Evolutionary conservation across 129 eudicot genomes (phyloP), one percentile per base, ranked within the genome.

Genomic region (Arctium lappa): DNA sequence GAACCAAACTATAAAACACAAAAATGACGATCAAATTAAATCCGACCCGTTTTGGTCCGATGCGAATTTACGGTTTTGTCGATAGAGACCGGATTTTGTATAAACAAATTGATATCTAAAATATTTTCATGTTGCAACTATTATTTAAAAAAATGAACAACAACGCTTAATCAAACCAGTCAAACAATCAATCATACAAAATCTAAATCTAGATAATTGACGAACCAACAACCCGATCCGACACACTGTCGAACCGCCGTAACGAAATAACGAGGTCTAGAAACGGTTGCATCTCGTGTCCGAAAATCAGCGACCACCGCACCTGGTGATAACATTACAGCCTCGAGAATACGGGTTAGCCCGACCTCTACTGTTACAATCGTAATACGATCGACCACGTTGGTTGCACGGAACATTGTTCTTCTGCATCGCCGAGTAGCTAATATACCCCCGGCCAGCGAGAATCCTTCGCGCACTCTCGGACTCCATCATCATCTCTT

Each of bases 321-420:
- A 90, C 56, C 75, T 79, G 46, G 89, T 77, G 81, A 77, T 77
- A 39, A 42, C 48, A 53, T 42, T 83, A 85, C 93, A 90, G 37
- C 91, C 88, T 31, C 93, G 82, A 2, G 9, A 3, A 78, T 90
- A 90, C 27, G 88, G 93, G 74, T 86, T 85, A 3, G 85, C 86
- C 53, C 11, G 11, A 13, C 60, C 75, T 42, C 77, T 79, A 1
- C 13, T 8, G 22, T 37, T 10, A 82, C 93, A 90, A 48, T 86
- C 48, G 79, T 90, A 90, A 85, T 90, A 90, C 4, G 89, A 83
- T 2, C 13, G 22, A 6, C 93, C 93, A 6, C 93, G 82, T 18
- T 66, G 31, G 81, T 74, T 78, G 75, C 93, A 90, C 4, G 93
- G 93, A 3, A 88, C 85, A 3, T 30, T 46, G 84, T 82, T 80